Evolutionary conservation across 306 rosid genomes (phyloP).

Genomic region (Abrus precatorius): DNA sequence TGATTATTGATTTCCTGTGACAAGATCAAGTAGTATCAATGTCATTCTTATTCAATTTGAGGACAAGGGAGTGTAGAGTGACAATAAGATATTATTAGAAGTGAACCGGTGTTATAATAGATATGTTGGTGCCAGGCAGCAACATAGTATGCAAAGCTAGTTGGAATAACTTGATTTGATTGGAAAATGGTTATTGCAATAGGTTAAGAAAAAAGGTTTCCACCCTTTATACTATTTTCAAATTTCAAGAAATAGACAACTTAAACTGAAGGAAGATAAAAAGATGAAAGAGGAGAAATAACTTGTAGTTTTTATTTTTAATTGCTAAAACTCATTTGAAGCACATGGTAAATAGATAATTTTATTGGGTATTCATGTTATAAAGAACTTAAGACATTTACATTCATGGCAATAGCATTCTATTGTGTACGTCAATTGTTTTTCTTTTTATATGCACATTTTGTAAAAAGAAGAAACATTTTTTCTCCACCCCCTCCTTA

Average conservation of each 20-base stretch:
- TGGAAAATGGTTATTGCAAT: background rate
- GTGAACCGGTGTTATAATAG: background rate
- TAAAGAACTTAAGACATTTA: background rate
- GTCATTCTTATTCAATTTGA: background rate
- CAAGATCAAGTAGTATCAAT: constrained; percentile 12
- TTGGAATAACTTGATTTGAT: background rate
- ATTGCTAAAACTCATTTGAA: background rate
- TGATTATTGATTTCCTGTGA: background rate
- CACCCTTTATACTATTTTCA: too few species aligned
- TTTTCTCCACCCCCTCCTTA: background rate
- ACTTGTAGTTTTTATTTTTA: background rate
- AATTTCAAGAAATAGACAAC: too few species aligned
- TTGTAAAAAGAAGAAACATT: background rate
- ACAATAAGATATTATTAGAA: background rate
- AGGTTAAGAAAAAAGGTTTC: background rate
- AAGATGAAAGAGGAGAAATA: background rate
- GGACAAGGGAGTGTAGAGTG: background rate
- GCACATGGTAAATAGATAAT: background rate
- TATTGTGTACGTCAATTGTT: background rate
- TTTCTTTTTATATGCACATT: background rate
- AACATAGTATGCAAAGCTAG: background rate
- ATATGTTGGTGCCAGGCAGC: constrained; percentile 8
- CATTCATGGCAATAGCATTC: background rate
- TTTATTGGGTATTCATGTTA: constrained; percentile 4
- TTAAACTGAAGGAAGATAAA: too few species aligned